Evolutionary conservation across 2,329 filamentous ascomycete species (phyloP).

Genomic region (Tetracladium maxilliforme): DNA sequence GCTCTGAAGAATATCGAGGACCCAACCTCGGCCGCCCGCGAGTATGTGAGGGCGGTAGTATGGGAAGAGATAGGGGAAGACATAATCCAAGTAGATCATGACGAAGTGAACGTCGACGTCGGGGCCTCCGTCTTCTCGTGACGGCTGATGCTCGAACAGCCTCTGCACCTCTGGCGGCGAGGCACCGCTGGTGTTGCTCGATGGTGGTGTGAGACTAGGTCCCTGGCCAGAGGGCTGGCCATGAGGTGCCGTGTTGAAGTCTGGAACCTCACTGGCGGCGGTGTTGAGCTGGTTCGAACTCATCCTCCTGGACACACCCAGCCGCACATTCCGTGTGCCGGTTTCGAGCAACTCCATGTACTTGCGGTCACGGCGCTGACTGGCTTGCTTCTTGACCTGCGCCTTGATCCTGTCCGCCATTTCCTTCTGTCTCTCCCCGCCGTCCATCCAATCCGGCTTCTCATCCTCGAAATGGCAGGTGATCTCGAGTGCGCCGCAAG

Average conservation of each 20-base stretch:
- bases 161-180: neutral
- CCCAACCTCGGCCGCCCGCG: slow-evolving; percentile 43
- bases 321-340: slow-evolving; percentile 1
- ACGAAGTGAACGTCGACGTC: slow-evolving; percentile 18
- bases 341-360: slow-evolving; percentile 25
- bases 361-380: slow-evolving; percentile 30
- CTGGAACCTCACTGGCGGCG: too few relatives aligned
- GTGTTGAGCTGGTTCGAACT: slow-evolving; percentile 10
- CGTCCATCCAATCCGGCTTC: slow-evolving; percentile 11
- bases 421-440: slow-evolving; percentile 23
- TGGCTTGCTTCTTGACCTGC: slow-evolving; percentile 39
- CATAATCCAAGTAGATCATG: slow-evolving; percentile 46
- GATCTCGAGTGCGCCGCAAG: slow-evolving; percentile 37
- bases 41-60: slow-evolving; percentile 42
- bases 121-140: too few relatives aligned
- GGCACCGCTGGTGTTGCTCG: too few relatives aligned
- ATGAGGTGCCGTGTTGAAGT: too few relatives aligned
- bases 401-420: slow-evolving; percentile 37
- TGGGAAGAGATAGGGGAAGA: slow-evolving; percentile 48
- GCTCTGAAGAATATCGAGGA: slow-evolving; percentile 38
- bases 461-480: slow-evolving; percentile 34
- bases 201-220: too few relatives aligned
- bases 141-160: neutral
- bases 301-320: slow-evolving; percentile 9
- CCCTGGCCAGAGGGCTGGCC: too few relatives aligned